phyloP scores from a whole-genome alignment of 495 filamentous ascomycete species.

The Bryoglossum gracile region DNA sequence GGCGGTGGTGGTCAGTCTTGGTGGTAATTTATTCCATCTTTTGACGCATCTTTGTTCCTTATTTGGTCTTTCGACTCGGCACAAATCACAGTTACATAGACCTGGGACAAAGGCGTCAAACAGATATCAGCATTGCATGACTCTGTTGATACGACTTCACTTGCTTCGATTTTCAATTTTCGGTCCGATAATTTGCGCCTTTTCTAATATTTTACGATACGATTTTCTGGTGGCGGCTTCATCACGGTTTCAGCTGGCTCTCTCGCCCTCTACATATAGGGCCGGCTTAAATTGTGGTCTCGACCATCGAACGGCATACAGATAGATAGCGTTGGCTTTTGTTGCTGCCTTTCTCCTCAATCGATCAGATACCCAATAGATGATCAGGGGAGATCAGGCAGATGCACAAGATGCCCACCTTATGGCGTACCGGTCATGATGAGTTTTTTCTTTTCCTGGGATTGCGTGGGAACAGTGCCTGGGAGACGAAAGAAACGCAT shows the following conservation, averaged over 20 bases:
- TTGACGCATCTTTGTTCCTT: constrained; percentile 26
- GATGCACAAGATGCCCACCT: constrained; percentile 33
- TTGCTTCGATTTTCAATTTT: constrained; percentile 29
- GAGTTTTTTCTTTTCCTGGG: constrained; percentile 15
- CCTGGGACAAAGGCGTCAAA: constrained; percentile 26
- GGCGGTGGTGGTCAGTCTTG: constrained; percentile 51
- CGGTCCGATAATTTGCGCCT: constrained; percentile 31
- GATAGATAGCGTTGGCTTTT: constrained; percentile 76
- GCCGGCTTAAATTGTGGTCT: constrained; percentile 18
- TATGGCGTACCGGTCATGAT: constrained; percentile 27
- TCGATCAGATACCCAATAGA: constrained; percentile 50
- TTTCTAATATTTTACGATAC: constrained; percentile 32
- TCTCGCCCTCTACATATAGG: constrained; percentile 15
- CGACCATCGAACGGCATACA: constrained; percentile 45
- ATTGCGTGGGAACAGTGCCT: constrained; percentile 13
- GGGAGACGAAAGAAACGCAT: constrained; percentile 32
- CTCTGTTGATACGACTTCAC: constrained; percentile 28
- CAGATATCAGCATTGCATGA: constrained; percentile 9
- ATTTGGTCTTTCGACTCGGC: constrained; percentile 26
- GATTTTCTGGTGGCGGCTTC: constrained; percentile 31
- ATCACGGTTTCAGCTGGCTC: constrained; percentile 17
- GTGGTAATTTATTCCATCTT: constrained; percentile 63
- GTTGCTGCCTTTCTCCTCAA: constrained; percentile 36
- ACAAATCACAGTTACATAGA: constrained; percentile 16
- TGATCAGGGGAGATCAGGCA: constrained; percentile 34